These are phyloP conservation scores for Chaetomium sp. DNA, from an alignment of 2,329 filamentous ascomycete genomes.

Conservation along the genomic window DNA sequence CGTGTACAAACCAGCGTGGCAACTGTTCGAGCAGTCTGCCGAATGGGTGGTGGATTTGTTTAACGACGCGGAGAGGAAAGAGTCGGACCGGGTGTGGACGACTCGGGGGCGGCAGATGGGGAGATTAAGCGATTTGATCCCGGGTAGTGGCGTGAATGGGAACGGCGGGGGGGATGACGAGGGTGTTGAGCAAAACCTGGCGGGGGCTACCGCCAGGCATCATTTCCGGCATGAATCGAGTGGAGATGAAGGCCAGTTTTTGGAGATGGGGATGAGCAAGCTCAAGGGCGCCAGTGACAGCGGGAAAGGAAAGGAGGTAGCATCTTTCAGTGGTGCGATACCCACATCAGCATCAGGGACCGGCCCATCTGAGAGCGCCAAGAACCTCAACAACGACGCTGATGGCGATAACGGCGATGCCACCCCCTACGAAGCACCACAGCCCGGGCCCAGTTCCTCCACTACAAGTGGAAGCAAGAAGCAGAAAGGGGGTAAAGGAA, in stretches of 20 bases:
- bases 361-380: background rate
- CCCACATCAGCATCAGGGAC: background rate
- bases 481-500: constrained; percentile 26
- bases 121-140: background rate
- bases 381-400: constrained; percentile 3
- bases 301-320: background rate
- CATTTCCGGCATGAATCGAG: constrained; percentile 47
- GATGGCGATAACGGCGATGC: background rate
- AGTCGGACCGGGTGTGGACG: constrained; percentile 30
- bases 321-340: background rate
- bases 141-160: constrained; percentile 1
- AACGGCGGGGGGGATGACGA: constrained; percentile 11
- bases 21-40: constrained; percentile 71
- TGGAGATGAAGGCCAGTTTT: constrained; percentile 30
- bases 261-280: constrained; percentile 4
- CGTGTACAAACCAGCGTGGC: constrained; percentile 85
- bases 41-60: constrained; percentile 80
- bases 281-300: background rate
- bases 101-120: constrained; percentile 18
- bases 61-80: constrained; percentile 41
- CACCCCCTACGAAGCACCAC: background rate
- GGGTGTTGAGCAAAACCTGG: background rate
- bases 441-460: background rate
- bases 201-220: too few relatives aligned
- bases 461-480: constrained; percentile 11